phyloP scores from a whole-genome alignment of 257 asterid species.

The Nicotiana tomentosiformis region DNA sequence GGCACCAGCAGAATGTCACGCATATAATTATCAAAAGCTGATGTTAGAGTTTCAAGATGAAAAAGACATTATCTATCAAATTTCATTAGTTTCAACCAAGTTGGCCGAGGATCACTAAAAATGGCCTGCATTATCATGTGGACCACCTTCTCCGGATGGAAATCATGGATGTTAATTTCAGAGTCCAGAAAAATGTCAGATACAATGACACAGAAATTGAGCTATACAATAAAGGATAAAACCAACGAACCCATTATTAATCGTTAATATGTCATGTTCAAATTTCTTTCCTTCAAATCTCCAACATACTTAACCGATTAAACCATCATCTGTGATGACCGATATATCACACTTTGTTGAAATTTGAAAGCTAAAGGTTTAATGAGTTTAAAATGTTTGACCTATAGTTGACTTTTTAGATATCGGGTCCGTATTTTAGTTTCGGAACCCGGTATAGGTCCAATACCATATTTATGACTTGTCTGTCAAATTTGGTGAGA shows the following conservation, averaged over 20 bases:
- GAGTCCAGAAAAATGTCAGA: background rate
- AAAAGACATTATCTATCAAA: background rate
- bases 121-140: background rate
- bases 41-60: background rate
- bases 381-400: too few species aligned
- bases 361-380: too few species aligned
- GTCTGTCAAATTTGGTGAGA: too few species aligned
- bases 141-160: background rate
- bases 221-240: background rate
- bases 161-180: background rate
- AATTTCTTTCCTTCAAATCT: constrained; percentile 24
- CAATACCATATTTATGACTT: too few species aligned
- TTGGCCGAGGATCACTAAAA: background rate
- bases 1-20: too few species aligned
- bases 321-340: background rate
- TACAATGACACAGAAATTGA: background rate
- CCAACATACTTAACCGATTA: constrained; percentile 29
- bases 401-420: too few species aligned
- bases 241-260: too few species aligned
- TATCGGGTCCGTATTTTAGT: too few species aligned
- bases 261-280: too few species aligned
- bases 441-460: too few species aligned
- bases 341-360: too few species aligned
- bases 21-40: background rate
- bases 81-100: background rate